These are phyloP conservation scores for Coix lacrymajobi DNA, from an alignment of 176 grass and related monocot genomes.

Conservation along the genomic window DNA sequence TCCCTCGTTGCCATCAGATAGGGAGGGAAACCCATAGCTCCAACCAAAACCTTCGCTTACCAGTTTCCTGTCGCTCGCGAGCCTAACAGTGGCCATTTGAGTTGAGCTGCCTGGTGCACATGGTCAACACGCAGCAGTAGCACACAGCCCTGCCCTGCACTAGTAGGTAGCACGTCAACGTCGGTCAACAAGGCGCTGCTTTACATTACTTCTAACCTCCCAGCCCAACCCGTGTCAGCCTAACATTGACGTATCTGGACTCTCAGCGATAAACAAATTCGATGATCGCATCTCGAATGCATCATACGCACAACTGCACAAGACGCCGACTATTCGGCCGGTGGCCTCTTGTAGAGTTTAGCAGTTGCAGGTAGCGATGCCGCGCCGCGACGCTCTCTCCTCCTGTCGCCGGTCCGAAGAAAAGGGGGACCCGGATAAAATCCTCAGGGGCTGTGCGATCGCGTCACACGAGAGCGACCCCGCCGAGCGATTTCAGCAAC, in stretches of 20 bases:
- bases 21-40: too few species aligned
- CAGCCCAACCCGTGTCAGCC: background rate
- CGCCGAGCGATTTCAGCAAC: background rate
- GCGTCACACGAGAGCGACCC: background rate
- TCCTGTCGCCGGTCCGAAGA: background rate
- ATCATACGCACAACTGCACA: too few species aligned
- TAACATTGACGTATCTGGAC: background rate
- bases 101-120: background rate
- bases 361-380: background rate
- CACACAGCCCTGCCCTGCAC: background rate
- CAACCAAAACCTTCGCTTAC: background rate
- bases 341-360: background rate
- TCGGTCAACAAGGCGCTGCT: constrained; percentile 1
- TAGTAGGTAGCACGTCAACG: background rate
- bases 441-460: background rate
- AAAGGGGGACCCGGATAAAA: background rate
- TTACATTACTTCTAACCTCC: constrained; percentile 5
- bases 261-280: background rate
- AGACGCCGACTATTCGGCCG: background rate
- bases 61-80: background rate
- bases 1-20: too few species aligned
- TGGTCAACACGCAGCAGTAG: background rate
- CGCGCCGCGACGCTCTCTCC: background rate
- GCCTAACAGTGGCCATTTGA: background rate
- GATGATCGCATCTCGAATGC: background rate